Conservation (phyloP, 2,329 filamentous ascomycete species). For the Septoria linicola region DNA sequence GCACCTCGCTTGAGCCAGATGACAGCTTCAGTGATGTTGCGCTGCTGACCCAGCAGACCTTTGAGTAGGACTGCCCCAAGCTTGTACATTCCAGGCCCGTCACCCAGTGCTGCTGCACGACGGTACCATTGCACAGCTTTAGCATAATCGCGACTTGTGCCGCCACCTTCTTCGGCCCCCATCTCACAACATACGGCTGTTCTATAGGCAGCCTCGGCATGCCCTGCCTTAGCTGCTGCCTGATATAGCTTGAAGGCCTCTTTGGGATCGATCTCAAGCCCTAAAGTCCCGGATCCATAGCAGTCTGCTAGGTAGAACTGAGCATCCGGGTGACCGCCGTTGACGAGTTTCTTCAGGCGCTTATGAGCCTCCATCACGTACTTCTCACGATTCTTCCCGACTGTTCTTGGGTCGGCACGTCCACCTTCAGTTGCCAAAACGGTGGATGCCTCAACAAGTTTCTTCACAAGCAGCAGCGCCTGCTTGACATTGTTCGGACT, state of each 20-base stretch:
- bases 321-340: conserved; percentile 71
- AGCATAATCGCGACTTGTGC: conserved; percentile 82
- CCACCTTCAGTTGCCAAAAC: conserved; percentile 75
- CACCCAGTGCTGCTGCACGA: conserved; percentile 82
- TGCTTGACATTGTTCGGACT: conserved; percentile 71
- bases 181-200: conserved; percentile 98
- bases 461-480: conserved; percentile 74
- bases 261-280: conserved; percentile 77
- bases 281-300: conserved; percentile 77
- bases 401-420: conserved; percentile 64
- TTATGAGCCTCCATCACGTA: conserved; percentile 87
- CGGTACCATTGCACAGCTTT: conserved; percentile 99
- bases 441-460: conserved; percentile 78
- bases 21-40: conserved; percentile 80
- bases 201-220: conserved; percentile 83
- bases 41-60: conserved; percentile 82
- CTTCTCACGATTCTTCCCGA: conserved; percentile 69
- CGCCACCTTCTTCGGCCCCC: conserved; percentile 88
- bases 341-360: conserved; percentile 81
- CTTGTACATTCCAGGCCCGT: conserved; percentile 96
- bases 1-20: conserved; percentile 92
- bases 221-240: conserved; percentile 84
- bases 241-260: conserved; percentile 94
- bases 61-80: conserved; percentile 95
- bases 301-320: conserved; percentile 94